Percentiles rank a stretch among this genome's conserved stretches.
phyloP scores from a whole-genome alignment of 495 filamentous ascomycete species.

The Hypoxylon intermedium region DNA sequence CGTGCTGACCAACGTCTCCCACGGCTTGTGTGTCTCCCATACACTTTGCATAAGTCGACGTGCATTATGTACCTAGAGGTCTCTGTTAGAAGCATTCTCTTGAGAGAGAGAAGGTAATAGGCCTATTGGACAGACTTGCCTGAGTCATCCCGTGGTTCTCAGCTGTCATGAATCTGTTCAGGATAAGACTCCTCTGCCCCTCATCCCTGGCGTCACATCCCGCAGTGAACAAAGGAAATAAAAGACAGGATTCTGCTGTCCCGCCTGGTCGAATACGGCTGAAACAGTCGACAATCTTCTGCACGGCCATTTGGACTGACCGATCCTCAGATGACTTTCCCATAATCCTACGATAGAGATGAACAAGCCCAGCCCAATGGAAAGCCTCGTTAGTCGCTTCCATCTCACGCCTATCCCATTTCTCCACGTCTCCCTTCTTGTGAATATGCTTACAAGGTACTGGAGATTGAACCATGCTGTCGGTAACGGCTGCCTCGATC shows the following conservation, averaged over 20 bases:
- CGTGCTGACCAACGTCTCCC: conserved; percentile 68
- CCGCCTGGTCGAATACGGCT: conserved; percentile 68
- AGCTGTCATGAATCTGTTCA: conserved; percentile 70
- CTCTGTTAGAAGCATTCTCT: conserved; percentile 23
- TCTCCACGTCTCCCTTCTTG: conserved; percentile 52
- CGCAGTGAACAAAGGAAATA: conserved; percentile 87
- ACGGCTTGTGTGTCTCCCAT: conserved; percentile 67
- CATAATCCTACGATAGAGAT: conserved; percentile 77
- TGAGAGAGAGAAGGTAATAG: too few relatives aligned
- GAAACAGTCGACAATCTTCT: conserved; percentile 67
- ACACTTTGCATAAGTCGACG: conserved; percentile 69
- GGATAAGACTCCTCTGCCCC: conserved; percentile 64
- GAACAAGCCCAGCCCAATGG: conserved; percentile 79
- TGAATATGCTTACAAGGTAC: conserved; percentile 58
- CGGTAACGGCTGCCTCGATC: conserved; percentile 61
- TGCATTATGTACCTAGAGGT: conserved; percentile 61
- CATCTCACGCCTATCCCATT: conserved; percentile 69
- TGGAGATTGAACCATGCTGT: conserved; percentile 50
- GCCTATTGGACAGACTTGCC: conserved; percentile 45
- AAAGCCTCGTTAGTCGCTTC: conserved; percentile 81
- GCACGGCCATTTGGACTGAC: conserved; percentile 69
- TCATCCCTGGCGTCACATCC: conserved; percentile 73
- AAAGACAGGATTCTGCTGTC: conserved; percentile 74
- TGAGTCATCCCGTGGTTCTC: conserved; percentile 82
- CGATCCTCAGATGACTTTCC: conserved; percentile 61